Conservation (phyloP, 495 filamentous ascomycete genomes). For the Hapsidospora chrysogenum region DNA sequence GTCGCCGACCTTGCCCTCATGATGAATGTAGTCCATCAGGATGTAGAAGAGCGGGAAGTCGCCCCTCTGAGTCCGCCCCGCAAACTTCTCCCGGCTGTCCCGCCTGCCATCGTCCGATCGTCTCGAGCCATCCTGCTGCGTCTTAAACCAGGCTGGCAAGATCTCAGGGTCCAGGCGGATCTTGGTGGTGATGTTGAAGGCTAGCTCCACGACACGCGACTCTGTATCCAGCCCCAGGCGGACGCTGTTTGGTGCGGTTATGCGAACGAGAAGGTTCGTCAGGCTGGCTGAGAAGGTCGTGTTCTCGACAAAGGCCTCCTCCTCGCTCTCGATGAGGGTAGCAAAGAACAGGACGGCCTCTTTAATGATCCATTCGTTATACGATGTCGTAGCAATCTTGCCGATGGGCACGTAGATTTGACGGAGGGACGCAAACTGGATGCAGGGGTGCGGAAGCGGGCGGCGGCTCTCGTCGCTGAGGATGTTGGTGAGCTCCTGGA, state of each 20-base stretch:
- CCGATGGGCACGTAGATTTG: slow-evolving; percentile 78
- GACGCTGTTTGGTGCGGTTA: slow-evolving; percentile 43
- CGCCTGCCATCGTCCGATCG: slow-evolving; percentile 6
- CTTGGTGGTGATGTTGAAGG: slow-evolving; percentile 90
- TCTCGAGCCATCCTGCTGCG: slow-evolving; percentile 18
- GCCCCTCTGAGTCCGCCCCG: slow-evolving; percentile 72
- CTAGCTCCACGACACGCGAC: slow-evolving; percentile 68
- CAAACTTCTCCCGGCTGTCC: slow-evolving; percentile 46
- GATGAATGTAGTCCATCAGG: slow-evolving; percentile 88
- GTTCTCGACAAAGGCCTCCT: slow-evolving; percentile 80
- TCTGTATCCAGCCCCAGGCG: slow-evolving; percentile 54
- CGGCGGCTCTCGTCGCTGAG: slow-evolving; percentile 80
- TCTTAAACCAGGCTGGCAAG: slow-evolving; percentile 74
- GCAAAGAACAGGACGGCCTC: slow-evolving; percentile 75
- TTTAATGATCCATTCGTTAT: slow-evolving; percentile 62
- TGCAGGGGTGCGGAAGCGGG: slow-evolving; percentile 74
- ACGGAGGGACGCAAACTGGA: slow-evolving; percentile 63
- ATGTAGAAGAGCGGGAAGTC: slow-evolving; percentile 94
- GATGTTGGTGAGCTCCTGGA: slow-evolving; percentile 54
- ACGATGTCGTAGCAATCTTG: slow-evolving; percentile 63
- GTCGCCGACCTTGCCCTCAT: slow-evolving; percentile 81
- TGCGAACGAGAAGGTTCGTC: slow-evolving; percentile 60
- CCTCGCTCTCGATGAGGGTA: slow-evolving; percentile 86
- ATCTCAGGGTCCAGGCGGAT: slow-evolving; percentile 77
- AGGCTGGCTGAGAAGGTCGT: slow-evolving; percentile 67